phyloP scores from a whole-genome alignment of 164 flowering plant species.

The Magnolia sinica region DNA sequence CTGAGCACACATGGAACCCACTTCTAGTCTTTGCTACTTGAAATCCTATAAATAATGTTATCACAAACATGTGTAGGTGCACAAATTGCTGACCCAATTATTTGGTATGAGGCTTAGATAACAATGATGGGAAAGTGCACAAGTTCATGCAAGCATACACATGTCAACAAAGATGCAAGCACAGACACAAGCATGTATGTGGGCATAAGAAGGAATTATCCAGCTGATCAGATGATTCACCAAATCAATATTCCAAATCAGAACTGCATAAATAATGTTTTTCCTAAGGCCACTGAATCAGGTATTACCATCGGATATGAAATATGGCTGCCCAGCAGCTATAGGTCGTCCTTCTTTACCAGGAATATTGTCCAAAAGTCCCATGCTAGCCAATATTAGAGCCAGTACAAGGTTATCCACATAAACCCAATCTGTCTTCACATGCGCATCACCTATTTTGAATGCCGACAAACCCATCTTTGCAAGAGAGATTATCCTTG shows the following conservation, averaged over 20 bases:
- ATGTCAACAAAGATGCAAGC: not conserved
- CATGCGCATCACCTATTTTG: constrained; percentile 57
- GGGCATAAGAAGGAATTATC: not conserved
- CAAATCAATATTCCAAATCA: no score
- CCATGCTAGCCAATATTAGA: constrained; percentile 91
- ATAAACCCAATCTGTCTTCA: constrained; percentile 87
- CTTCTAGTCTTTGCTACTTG: no score
- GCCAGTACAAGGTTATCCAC: constrained; percentile 88
- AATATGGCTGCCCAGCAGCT: constrained; percentile 98
- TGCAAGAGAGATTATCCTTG: constrained; percentile 70
- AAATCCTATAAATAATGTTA: no score
- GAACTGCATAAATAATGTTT: no score
- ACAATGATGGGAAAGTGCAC: no score
- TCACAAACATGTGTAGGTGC: no score
- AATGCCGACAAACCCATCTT: constrained; percentile 68
- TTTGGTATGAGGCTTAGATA: no score
- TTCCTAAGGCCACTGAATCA: not conserved
- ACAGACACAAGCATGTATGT: not conserved
- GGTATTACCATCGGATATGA: constrained; percentile 80
- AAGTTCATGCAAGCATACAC: not conserved
- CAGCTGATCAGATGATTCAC: not conserved
- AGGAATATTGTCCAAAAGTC: constrained; percentile 81
- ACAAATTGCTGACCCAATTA: no score
- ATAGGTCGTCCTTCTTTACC: constrained; percentile 58
- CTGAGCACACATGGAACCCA: no score